phyloP scores from a whole-genome alignment of 2,329 filamentous ascomycete species.

The Colletotrichum truncatum region DNA sequence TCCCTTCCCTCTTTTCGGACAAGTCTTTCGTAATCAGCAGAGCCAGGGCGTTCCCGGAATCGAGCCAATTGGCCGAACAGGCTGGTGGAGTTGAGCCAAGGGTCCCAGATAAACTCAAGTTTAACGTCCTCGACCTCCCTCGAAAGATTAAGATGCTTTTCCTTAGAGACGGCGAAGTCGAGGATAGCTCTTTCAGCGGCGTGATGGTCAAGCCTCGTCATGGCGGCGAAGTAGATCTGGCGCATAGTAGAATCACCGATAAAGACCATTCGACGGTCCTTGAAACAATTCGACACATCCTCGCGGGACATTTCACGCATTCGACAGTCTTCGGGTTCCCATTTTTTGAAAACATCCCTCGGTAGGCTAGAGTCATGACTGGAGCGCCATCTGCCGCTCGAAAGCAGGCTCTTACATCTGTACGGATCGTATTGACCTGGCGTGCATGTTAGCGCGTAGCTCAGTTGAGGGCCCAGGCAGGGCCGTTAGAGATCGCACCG shows the following conservation, averaged over 20 bases:
- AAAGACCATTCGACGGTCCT: slow-evolving; percentile 62
- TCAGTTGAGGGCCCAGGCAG: not conserved
- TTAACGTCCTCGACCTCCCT: slow-evolving; percentile 23
- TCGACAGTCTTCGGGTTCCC: slow-evolving; percentile 69
- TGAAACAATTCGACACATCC: slow-evolving; percentile 64
- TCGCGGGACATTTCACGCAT: slow-evolving; percentile 62
- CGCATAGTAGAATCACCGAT: slow-evolving; percentile 68
- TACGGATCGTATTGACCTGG: slow-evolving; percentile 52
- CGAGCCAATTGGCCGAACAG: slow-evolving; percentile 24
- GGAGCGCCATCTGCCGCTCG: slow-evolving; percentile 58
- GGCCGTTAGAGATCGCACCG: not conserved
- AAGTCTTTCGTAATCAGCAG: slow-evolving; percentile 20
- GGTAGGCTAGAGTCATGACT: slow-evolving; percentile 38
- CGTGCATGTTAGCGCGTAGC: not conserved
- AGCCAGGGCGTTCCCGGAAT: slow-evolving; percentile 25
- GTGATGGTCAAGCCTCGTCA: slow-evolving; percentile 24
- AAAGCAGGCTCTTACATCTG: slow-evolving; percentile 61
- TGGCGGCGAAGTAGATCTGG: slow-evolving; percentile 66
- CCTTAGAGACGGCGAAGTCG: slow-evolving; percentile 22
- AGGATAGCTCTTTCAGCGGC: slow-evolving; percentile 22
- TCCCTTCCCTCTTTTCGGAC: slow-evolving; percentile 17
- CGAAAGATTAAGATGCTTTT: slow-evolving; percentile 26
- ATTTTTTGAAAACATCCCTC: slow-evolving; percentile 50
- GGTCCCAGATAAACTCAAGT: slow-evolving; percentile 64
- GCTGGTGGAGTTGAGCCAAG: slow-evolving; percentile 61